Conservation (phyloP, 1,284 basidiomycete genomes). For the Cutaneotrichosporon sp. region DNA sequence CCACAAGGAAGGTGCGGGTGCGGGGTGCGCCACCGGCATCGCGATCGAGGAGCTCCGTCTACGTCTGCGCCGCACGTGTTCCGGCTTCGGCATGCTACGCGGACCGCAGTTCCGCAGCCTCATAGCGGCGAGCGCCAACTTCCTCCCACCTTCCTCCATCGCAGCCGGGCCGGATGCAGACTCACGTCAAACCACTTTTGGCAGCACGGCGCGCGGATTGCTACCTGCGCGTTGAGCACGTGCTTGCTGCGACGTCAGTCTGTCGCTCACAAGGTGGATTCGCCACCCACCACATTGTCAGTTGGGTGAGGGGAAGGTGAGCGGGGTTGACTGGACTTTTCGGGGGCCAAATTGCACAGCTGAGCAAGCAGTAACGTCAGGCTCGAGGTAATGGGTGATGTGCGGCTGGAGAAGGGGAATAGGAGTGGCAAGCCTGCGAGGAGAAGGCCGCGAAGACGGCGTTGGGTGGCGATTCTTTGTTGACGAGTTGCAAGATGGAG, state of each 20-base stretch:
- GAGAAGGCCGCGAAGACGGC: neutral
- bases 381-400: neutral
- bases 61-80: neutral
- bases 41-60: neutral
- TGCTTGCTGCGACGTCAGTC: slow-evolving; percentile 69
- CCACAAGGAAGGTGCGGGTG: neutral
- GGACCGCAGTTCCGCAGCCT: neutral
- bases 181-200: slow-evolving; percentile 83
- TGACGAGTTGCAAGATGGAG: too few species aligned
- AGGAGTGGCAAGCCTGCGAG: neutral
- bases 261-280: neutral
- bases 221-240: slow-evolving; percentile 86
- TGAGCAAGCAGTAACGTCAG: neutral
- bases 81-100: neutral
- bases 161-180: neutral
- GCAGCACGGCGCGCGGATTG: slow-evolving; percentile 91
- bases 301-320: neutral
- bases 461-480: neutral
- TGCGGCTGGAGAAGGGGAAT: neutral
- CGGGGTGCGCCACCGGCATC: neutral
- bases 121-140: neutral
- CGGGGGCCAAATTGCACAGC: neutral
- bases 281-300: slow-evolving; percentile 13
- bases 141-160: neutral
- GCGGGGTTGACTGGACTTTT: neutral